Evolutionary conservation across 495 filamentous ascomycete species (phyloP).

Genomic region (Aspergillus egyptiacus): DNA sequence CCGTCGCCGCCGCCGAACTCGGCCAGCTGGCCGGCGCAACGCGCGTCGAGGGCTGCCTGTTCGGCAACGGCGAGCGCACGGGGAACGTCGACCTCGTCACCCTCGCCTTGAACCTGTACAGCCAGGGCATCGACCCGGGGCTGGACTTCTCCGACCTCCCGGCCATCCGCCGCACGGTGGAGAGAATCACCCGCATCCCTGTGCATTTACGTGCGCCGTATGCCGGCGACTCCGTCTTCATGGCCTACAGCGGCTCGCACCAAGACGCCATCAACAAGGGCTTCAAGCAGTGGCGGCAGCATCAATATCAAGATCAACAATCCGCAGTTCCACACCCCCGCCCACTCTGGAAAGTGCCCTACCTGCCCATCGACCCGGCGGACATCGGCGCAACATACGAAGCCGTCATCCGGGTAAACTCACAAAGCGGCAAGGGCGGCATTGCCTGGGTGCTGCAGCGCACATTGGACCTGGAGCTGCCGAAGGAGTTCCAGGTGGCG

Average conservation of each 20-base stretch:
- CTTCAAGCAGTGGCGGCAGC: conserved; percentile 59
- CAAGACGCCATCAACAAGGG: conserved; percentile 94
- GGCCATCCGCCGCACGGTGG: conserved; percentile 68
- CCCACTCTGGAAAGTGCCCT: conserved; percentile 66
- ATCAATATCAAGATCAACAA: too few species aligned
- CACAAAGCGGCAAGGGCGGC: conserved; percentile 81
- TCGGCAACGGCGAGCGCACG: conserved; percentile 85
- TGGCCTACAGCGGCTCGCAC: conserved; percentile 79
- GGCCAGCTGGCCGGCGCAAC: conserved; percentile 85
- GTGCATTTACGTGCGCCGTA: conserved; percentile 76
- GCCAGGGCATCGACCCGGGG: conserved; percentile 71
- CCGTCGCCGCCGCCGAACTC: conserved; percentile 73
- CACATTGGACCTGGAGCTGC: conserved; percentile 56
- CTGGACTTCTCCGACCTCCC: conserved; percentile 80
- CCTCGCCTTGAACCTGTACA: conserved; percentile 82
- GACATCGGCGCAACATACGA: conserved; percentile 87
- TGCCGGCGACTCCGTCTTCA: conserved; percentile 74
- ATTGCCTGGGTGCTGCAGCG: conserved; percentile 61
- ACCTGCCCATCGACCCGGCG: conserved; percentile 77
- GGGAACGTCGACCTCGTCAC: conserved; percentile 95
- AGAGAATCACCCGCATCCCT: conserved; percentile 78
- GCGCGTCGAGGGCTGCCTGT: conserved; percentile 80
- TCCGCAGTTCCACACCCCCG: too few species aligned
- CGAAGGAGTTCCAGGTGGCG: not conserved
- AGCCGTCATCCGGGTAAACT: conserved; percentile 86